Base-by-base conservation (phyloP, 169 alveolate genomes). In the Ophryocystis elektroscirrha region DNA sequence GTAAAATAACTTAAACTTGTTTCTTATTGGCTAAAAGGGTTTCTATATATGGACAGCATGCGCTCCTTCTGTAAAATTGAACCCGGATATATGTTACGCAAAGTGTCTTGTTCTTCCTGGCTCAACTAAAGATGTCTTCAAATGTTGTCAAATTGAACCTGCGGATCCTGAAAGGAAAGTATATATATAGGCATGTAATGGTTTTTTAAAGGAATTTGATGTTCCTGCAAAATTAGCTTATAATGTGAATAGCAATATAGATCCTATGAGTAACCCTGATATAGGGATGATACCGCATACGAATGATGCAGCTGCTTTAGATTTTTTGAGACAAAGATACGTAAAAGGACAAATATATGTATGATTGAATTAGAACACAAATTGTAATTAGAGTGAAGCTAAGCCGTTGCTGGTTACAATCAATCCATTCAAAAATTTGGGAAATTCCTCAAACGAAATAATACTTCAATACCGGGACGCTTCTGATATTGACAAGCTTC, bases 391-490 rank as follows among this genome's bases (percentile, higher is more conserved):
- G n/a, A n/a, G n/a, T n/a, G n/a, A 84, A n/a, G 91, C 91, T 2
- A 75, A 66, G 42, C 91, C 91, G n/a, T 66, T 81, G 26, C 61
- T 81, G 48, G 86, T 81, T 30, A 81, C 87, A 24, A 72, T 81
- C 23, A 81, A 81, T 58, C 91, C 91, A 20, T 81, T 76, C 65
- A 68, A 69, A 25, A 74, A 79, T 29, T 70, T 76, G 16, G 86
- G 87, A 18, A 71, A 77, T 38, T 77, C 83, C 23, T 71, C 77
- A 32, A 61, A 71, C 23, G 76, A 63, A 24, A 56, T 62, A 29
- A 57, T 80, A 26, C 50, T 66, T 25, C 56, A 56, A 43, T 81
- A 81, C 55, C 73, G 77, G 59, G 79, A 74, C 26, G 60, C 60
- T 36, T 58, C 80, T 18, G 56, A 65, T 29, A 79, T 67, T 48